Evolutionary conservation across 192 early-diverging fungal species (phyloP), one percentile per base, ranked within the genome.

Genomic region (Blastocladiella britannica): DNA sequence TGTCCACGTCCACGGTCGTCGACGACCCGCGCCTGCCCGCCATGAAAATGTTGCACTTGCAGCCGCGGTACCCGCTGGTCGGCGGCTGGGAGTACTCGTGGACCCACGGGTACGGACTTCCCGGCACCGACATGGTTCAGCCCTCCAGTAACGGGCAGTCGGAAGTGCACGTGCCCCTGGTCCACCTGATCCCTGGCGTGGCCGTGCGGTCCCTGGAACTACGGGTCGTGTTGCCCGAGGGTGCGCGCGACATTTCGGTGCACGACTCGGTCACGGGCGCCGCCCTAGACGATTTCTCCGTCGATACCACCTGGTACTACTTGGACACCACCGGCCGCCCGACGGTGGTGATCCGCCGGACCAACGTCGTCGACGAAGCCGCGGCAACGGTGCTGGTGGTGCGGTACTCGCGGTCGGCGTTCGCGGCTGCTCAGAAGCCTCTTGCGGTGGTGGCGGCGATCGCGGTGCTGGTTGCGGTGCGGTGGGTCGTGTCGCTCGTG

Each of bases 81-180:
- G 95, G 95, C 55, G 88, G 89, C n/a, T 97, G 93, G 93, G 85
- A 83, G 62, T 97, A 93, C 62, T 87, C 84, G 18, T 99, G 88
- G 89, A 83, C 83, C 64, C 83, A 89, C 62, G 91, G 89, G 4
- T 99, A 91, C 73, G 83, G 85, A 53, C 71, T 82, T 24, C 84
- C 89, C 12, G 59, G 88, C 25, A 56, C 60, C 43, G 60, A 68
- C 23, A 84, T 84, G 63, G 56, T 94, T 51, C 67, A 72, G 18
- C 56, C 77, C 27, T 47, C 60, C 5, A 55, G 61, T 4, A 61
- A 55, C 43, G 71, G 67, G 5, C 63, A 68, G 8, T 83, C 83
- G 60, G 63, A 75, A 4, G 72, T 94, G 53, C 72, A 78, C 9
- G 72, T 87, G 23, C 79, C 81, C 9, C 82, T 93, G 60, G 70